A percentile compares a stretch with the other conserved stretches of the same genome.
These are phyloP conservation scores for Aspergillus calidoustus DNA, from an alignment of 2,329 filamentous ascomycete genomes.

Conservation along the genomic window DNA sequence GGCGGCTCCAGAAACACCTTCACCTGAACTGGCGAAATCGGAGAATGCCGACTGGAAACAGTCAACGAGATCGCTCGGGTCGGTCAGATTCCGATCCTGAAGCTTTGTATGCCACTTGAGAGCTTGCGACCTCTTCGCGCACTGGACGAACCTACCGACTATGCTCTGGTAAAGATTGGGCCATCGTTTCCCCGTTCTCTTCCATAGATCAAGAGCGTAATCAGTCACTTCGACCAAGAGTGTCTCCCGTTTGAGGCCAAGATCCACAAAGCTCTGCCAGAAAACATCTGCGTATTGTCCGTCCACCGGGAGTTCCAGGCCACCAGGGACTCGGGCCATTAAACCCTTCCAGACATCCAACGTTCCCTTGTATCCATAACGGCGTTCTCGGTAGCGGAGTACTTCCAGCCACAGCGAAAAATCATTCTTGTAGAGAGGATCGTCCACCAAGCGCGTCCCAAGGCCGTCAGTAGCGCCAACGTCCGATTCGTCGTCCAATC, in stretches of 20 bases:
- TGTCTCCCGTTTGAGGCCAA: conserved; percentile 39
- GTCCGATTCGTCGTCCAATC: conserved; percentile 48
- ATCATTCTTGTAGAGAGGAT: conserved; percentile 35
- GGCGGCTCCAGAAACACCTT: conserved; percentile 20
- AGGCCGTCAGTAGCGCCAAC: conserved; percentile 41
- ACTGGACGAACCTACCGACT: conserved; percentile 41
- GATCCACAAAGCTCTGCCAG: conserved; percentile 47
- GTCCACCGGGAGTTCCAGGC: conserved; percentile 39
- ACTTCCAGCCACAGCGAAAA: conserved; percentile 52
- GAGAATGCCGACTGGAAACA: conserved; percentile 36
- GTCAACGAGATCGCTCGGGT: conserved; percentile 34
- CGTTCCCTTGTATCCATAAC: conserved; percentile 48
- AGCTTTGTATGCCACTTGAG: conserved; percentile 44
- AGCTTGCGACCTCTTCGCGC: conserved; percentile 35
- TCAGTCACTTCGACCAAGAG: conserved; percentile 39
- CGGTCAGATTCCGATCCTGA: conserved; percentile 37
- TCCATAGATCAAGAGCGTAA: conserved; percentile 48
- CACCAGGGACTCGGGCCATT: conserved; percentile 32
- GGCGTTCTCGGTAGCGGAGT: conserved; percentile 48
- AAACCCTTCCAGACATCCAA: conserved; percentile 48
- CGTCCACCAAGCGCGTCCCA: conserved; percentile 46
- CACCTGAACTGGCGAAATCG: conserved; percentile 24
- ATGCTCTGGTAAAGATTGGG: conserved; percentile 43
- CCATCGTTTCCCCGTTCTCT: conserved; percentile 44
- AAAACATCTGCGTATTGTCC: conserved; percentile 45